Conservation (phyloP, 2,329 filamentous ascomycete genomes). For the Hymenoscyphus albidus region DNA sequence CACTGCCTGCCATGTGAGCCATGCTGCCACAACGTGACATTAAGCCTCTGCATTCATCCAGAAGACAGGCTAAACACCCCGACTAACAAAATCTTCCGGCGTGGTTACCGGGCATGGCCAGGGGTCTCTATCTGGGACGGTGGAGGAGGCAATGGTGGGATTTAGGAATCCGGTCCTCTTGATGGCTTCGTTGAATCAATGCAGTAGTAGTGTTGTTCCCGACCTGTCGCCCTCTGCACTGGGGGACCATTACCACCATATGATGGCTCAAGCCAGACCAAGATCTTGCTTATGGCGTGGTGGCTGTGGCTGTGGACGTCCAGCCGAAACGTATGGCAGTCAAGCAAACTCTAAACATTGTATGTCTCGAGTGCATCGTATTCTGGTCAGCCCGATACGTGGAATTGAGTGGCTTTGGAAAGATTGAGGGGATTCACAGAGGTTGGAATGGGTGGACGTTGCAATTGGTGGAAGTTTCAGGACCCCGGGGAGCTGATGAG, state of each 20-base stretch:
- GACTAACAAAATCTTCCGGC: slow-evolving; percentile 8
- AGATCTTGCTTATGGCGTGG: background rate
- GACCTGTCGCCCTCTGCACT: background rate
- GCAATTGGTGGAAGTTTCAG: slow-evolving; percentile 3
- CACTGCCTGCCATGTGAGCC: background rate
- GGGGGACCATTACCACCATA: background rate
- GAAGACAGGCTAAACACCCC: background rate
- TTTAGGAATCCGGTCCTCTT: background rate
- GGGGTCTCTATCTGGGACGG: background rate
- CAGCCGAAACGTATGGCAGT: background rate
- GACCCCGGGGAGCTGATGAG: background rate
- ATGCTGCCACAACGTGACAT: background rate
- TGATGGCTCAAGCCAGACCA: background rate
- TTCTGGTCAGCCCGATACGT: background rate
- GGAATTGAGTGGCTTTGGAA: background rate
- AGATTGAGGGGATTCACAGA: slow-evolving; percentile 1
- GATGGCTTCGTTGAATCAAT: background rate
- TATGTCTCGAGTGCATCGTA: background rate
- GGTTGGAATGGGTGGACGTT: background rate
- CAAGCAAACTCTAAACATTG: background rate
- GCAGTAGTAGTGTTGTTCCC: background rate
- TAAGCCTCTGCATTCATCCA: slow-evolving; percentile 3
- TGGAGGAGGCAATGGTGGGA: background rate
- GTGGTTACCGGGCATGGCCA: background rate
- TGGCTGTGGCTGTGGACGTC: background rate